Base-by-base conservation (phyloP, 768 basidiomycete genomes). In the Lentinus brumalis region DNA sequence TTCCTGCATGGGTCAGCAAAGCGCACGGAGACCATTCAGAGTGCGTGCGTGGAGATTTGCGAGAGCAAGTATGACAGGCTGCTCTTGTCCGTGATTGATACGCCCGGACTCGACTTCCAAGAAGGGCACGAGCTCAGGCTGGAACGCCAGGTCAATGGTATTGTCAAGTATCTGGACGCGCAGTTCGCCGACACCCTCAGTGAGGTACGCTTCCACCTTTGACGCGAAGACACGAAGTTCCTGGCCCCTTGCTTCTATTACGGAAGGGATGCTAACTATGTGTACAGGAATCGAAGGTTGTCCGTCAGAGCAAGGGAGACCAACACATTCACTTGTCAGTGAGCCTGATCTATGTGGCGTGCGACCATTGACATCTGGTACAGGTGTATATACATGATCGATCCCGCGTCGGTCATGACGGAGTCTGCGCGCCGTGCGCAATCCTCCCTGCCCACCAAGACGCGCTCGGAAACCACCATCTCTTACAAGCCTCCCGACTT, bases 271-370 rank as follows among this genome's bases (percentile, higher is more conserved):
- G 42, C 56, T 53, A 47, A 53, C 21, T 5, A 15, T 51, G 49
- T 56, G 1, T 45, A 45, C 60, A 93, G 92, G 92, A 94, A 79
- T 90, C 89, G 57, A 95, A 94, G 79, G 92, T 95, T 44, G 78
- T 94, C 53, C 85, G 92, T 65, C 85, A 92, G 72, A 91, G 84
- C 76, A 92, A 89, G 76, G 92, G 91, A 51, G 92, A 95, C 75
- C 90, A 92, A 67, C 93, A 94, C 67, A 87, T 95, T 67, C 92
- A 95, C 75, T 75, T 94, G 91, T 93, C 72, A 74, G 91, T 74
- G 26, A 16, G 18, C 53, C 47, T 68, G 60, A 71, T 63, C 12
- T 57, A 26, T 52, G 60, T 47, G 51, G 6, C 47, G 18, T 46
- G 64, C 64, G 60, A 52, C 56, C 45, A 46, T 57, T 67, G 58